A percentile compares a stretch with the other conserved stretches of the same genome.
Conservation (phyloP, 2,329 filamentous ascomycete genomes). For the Lojkania enalia region DNA sequence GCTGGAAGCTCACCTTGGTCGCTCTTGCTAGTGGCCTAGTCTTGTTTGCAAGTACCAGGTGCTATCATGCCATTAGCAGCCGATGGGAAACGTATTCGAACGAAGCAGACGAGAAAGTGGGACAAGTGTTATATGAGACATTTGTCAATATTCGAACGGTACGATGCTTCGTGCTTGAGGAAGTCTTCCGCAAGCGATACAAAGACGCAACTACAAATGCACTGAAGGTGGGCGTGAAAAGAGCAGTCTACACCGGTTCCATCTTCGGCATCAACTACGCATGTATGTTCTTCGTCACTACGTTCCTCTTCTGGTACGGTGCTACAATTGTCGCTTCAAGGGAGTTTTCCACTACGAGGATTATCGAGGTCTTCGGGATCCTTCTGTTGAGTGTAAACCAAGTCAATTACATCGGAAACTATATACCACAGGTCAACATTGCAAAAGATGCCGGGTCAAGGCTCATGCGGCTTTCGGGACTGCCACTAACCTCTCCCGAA, state of each 20-base stretch:
- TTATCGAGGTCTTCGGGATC: slow-evolving; percentile 77
- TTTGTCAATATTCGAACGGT: slow-evolving; percentile 81
- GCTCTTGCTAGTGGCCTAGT: slow-evolving; percentile 69
- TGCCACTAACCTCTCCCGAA: slow-evolving; percentile 64
- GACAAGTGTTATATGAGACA: slow-evolving; percentile 70
- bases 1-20: slow-evolving; percentile 82
- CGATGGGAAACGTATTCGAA: slow-evolving; percentile 75
- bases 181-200: slow-evolving; percentile 70
- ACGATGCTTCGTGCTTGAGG: slow-evolving; percentile 72
- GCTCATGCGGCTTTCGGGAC: slow-evolving; percentile 69
- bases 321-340: slow-evolving; percentile 62
- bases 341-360: slow-evolving; percentile 57
- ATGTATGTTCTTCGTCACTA: slow-evolving; percentile 70
- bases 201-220: slow-evolving; percentile 54
- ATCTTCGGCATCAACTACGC: slow-evolving; percentile 80
- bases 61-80: slow-evolving; percentile 66
- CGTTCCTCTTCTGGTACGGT: slow-evolving; percentile 84
- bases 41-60: slow-evolving; percentile 66
- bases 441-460: slow-evolving; percentile 72
- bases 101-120: slow-evolving; percentile 62
- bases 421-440: slow-evolving; percentile 78
- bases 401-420: slow-evolving; percentile 68
- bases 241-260: slow-evolving; percentile 68
- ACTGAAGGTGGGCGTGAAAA: slow-evolving; percentile 64
- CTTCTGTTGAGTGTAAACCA: slow-evolving; percentile 82